Conservation (phyloP, 164 flowering plant genomes). For the Cinnamomum chago region DNA sequence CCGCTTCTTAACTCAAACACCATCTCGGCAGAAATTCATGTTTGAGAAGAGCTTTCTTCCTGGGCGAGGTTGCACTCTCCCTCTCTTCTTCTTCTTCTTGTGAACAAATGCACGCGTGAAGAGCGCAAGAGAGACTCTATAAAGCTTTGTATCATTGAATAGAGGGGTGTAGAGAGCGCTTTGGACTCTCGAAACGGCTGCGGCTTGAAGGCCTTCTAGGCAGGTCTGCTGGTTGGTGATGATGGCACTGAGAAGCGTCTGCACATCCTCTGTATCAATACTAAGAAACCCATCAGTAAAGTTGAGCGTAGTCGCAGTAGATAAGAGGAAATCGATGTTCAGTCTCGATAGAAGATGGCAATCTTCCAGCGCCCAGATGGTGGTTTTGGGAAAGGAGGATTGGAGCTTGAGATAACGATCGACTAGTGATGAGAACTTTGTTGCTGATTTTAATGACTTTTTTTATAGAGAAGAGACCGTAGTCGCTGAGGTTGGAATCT, state of each 20-base stretch:
- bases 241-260: constrained; percentile 30
- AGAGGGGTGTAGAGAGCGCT: constrained; percentile 15
- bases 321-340: constrained; percentile 24
- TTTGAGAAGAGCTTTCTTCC: constrained; percentile 3
- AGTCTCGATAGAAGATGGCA: constrained; percentile 24
- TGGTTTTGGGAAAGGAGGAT: constrained; percentile 8
- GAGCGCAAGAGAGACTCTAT: constrained; percentile 23
- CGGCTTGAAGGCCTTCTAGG: constrained; percentile 22
- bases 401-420: constrained; percentile 15
- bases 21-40: background rate
- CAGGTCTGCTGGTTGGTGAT: constrained; percentile 36
- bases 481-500: constrained; percentile 30
- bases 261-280: constrained; percentile 22
- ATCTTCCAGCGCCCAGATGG: constrained; percentile 28
- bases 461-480: constrained; percentile 26
- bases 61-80: background rate
- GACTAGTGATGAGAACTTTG: constrained; percentile 16
- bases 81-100: constrained; percentile 1
- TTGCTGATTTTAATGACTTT: constrained; percentile 18
- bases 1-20: constrained; percentile 10
- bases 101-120: constrained; percentile 20
- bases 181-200: background rate
- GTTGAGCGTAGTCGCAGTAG: constrained; percentile 13
- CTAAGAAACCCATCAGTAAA: constrained; percentile 5
- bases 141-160: constrained; percentile 15